Evolutionary conservation across 768 basidiomycete genomes (phyloP), one percentile per base, ranked within the genome.

Genomic region (Arthromyces matolae): DNA sequence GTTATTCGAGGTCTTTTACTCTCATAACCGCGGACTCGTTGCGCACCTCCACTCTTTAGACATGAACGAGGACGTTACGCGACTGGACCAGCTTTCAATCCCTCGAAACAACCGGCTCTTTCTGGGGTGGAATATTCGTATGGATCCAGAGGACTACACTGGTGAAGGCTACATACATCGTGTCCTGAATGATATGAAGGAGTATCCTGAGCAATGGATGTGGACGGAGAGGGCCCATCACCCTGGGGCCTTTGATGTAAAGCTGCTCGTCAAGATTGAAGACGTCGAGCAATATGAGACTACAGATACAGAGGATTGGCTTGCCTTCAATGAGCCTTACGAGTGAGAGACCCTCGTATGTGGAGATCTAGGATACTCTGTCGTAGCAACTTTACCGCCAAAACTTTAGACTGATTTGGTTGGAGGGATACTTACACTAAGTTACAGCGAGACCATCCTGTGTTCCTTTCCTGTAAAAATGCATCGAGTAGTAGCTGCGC

Each of bases 91-190:
- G 60, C 67, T 22, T 53, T 60, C 25, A 49, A 55, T 32, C 50
- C 34, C 34, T 47, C 59, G 51, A 16, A 67, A 72, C 57, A 68
- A 75, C 53, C 69, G 72, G 22, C 58, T 87, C 8, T 82, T 71
- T 52, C 71, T 89, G 4, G 86, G 86, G 4, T 89, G 83, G 83
- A 87, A 86, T 53, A 73, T 88, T 45, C 54, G 64, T 16, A 62
- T 83, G 38, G 71, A 79, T 47, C 61, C 55, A 12, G 64, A 65
- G 32, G 82, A 83, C 49, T 58, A 57, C 5, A 70, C 72, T 37
- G 80, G 76, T 16, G 64, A 66, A 8, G 59, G 56, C 29, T 79
- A 67, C 25, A 76, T 84, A 45, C 65, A 65, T 37, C 57, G 63
- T 35, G 60, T 80, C 18, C 48, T 75, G 36, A 46, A 50, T 12